Conservation (phyloP, 192 early-diverging fungal species). For the Podila clonocystis region DNA sequence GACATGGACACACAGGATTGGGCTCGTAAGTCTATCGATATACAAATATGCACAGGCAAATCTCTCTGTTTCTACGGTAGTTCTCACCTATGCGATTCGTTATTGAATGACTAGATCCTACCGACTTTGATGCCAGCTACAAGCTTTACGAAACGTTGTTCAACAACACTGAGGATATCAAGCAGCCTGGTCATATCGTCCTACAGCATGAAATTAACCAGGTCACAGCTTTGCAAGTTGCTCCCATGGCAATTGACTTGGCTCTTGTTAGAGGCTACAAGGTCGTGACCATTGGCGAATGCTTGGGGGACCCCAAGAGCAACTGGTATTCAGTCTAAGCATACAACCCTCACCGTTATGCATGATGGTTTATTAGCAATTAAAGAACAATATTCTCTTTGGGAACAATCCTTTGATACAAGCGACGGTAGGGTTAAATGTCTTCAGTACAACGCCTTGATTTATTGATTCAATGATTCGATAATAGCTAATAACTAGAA, state of each 20-base stretch:
- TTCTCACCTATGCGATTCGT: not conserved
- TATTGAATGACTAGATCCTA: not conserved
- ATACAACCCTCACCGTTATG: no score
- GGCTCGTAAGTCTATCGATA: constrained; percentile 8
- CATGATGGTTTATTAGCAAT: no score
- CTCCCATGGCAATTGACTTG: constrained; percentile 11
- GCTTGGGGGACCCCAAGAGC: constrained; percentile 10
- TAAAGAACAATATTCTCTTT: no score
- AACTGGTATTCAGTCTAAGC: constrained; percentile 6
- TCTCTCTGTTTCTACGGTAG: not conserved
- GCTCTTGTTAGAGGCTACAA: constrained; percentile 9
- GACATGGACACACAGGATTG: constrained; percentile 4
- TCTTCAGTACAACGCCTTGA: no score
- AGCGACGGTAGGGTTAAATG: no score
- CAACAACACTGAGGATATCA: not conserved
- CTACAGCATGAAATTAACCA: constrained; percentile 14
- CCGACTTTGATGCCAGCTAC: constrained; percentile 6
- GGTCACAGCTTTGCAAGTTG: constrained; percentile 9
- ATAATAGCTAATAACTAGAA: no score
- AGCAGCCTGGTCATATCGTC: constrained; percentile 6
- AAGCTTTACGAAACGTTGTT: not conserved
- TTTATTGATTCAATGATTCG: no score
- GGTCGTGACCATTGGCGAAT: constrained; percentile 10
- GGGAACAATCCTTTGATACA: no score
- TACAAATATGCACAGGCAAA: not conserved